Evolutionary conservation across 768 basidiomycete genomes (phyloP).

Genomic region (Pisolithus marmoratus): DNA sequence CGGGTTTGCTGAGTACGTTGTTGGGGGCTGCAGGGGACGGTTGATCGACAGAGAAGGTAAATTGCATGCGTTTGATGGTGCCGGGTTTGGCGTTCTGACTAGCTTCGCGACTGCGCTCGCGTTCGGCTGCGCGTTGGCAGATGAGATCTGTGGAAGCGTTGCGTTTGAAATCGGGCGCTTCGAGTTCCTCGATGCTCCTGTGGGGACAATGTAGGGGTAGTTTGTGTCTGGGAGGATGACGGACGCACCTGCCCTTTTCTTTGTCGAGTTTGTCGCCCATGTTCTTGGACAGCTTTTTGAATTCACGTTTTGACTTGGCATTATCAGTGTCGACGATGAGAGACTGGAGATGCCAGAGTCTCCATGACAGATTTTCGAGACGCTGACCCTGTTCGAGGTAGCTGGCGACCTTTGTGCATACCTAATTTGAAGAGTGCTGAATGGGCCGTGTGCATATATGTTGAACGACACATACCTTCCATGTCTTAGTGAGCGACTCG

Average conservation of each 20-base stretch:
- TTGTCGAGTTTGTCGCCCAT: slow-evolving; percentile 93
- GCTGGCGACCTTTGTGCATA: slow-evolving; percentile 86
- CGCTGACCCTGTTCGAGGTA: slow-evolving; percentile 88
- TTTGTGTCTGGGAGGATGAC: background rate
- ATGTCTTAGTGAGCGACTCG: slow-evolving; percentile 83
- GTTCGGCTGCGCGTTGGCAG: slow-evolving; percentile 73
- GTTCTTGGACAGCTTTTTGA: slow-evolving; percentile 80
- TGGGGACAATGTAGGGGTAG: slow-evolving; percentile 11
- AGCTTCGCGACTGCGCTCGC: slow-evolving; percentile 74
- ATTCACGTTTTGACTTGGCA: slow-evolving; percentile 80
- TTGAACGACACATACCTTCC: slow-evolving; percentile 55
- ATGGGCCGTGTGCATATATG: no score
- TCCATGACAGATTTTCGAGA: slow-evolving; percentile 89
- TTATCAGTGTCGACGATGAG: slow-evolving; percentile 90
- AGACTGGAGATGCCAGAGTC: slow-evolving; percentile 88
- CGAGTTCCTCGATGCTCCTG: slow-evolving; percentile 81
- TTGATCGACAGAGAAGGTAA: slow-evolving; percentile 81
- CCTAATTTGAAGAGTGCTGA: no score
- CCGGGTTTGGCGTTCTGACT: slow-evolving; percentile 58
- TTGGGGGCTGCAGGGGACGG: slow-evolving; percentile 44
- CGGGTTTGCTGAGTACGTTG: slow-evolving; percentile 55
- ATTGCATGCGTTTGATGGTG: slow-evolving; percentile 84
- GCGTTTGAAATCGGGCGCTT: slow-evolving; percentile 76
- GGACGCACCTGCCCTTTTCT: slow-evolving; percentile 80
- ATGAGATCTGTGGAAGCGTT: slow-evolving; percentile 78